Evolutionary conservation across 139 green algal species (phyloP), one percentile per base, ranked within the genome.

Genomic region (Diplosphaera chodatii): DNA sequence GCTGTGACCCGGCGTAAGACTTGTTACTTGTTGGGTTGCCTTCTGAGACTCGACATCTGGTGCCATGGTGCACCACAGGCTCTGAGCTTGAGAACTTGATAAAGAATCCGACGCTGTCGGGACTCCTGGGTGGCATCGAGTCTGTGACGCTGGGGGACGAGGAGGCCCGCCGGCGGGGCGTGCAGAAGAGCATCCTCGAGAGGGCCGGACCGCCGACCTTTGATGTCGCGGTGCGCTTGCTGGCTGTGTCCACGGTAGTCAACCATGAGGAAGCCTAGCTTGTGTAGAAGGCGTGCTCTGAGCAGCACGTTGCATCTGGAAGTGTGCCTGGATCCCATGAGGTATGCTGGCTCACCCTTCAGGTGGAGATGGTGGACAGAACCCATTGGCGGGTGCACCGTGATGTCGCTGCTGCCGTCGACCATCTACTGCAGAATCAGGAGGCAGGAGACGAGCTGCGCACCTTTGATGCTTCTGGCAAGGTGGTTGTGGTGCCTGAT

Each of bases 81-180:
- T 30, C 29, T 3, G 31, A 32, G 1, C 70, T 94, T 21, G 83
- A 87, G 27, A 90, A 87, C 40, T 33, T 95, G 1, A 70, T 96
- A 40, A 88, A 89, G 77, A 98, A 99, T 75, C 92, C 91, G 0
- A 73, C 86, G 27, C 80, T 96, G 48, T 76, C 79, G 18, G 87
- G 92, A 63, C 76, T 96, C 62, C 69, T 94, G 18, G 89, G 89
- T 3, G 73, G 74, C 63, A 32, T 86, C 1, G 34, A 75, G 63
- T 76, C 59, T 15, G 89, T 94, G 32, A 92, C 85, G 20, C 76
- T 94, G 67, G 84, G 88, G 1, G 88, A 93, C 69, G 80, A 88
- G 72, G 84, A 84, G 5, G 69, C 70, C 63, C 68, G 80, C 41
- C 34, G 32, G 64, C 25, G 63, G 6, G 66, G 76, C 27, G 74